Base-by-base conservation (phyloP, 2,329 filamentous ascomycete genomes). In the Penicillium sp. region DNA sequence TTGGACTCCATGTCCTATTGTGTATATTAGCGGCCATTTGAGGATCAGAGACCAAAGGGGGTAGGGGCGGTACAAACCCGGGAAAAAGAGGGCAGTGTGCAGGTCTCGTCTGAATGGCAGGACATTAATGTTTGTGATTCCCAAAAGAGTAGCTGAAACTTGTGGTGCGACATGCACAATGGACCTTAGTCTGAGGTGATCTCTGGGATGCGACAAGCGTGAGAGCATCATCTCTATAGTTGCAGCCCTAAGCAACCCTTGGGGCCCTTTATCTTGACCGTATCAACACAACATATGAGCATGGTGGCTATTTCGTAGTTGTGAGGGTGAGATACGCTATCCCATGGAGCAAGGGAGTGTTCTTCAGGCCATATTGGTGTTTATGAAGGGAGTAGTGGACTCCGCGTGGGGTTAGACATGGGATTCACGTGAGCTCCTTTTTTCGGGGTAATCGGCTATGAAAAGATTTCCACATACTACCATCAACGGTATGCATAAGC, bases 1-100 rank as follows among this genome's bases (percentile, higher is more conserved):
- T 72, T 96, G 91, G 17, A 95, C 91, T 64, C 91, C 91, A 76
- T 96, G 91, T 66, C 90, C 90, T 92, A 67, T 35, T 17, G 51
- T 54, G 54, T 52, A n/a, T 36, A 35, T 59, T 53, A 67, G 60
- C 55, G 19, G 45, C 6, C 26, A 12, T n/a, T 40, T 22, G 35
- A 53, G 38, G 22, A 28, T 16, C 25, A 5, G n/a, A 26, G 48
- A 19, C 17, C 26, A 30, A 28, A 5, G 14, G 50, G 37, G 31
- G 14, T 35, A 5, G 17, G 25, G 17, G 44, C 11, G 28, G 28
- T 35, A 59, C 67, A 49, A 56, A 75, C 77, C 77, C 60, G 77
- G 77, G 56, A 79, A 79, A 61, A 80, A 80, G 19, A 80, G 71
- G 41, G 77, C 77, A 8, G 77, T 80, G 35, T 73, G 73, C 33